Evolutionary conservation across 2,329 filamentous ascomycete species (phyloP).

Genomic region (Trichoderma asperellum): DNA sequence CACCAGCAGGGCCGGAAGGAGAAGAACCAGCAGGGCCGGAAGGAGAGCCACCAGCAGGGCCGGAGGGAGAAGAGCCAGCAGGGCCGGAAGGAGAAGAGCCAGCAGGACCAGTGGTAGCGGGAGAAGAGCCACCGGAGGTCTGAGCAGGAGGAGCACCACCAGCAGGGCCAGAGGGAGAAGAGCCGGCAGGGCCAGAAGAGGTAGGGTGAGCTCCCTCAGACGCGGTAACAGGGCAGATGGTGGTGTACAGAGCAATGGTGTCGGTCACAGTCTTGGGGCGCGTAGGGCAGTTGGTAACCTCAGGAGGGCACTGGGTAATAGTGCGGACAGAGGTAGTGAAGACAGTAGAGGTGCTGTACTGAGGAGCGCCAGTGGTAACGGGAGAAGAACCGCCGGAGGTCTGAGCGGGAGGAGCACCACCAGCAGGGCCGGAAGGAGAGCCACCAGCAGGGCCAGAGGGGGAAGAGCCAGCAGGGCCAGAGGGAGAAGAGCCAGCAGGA

Average conservation of each 20-base stretch:
- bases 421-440: neutral
- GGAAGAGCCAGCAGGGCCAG: slow-evolving; percentile 8
- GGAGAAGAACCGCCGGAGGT: slow-evolving; percentile 18
- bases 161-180: neutral
- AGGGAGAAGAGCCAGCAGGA: neutral
- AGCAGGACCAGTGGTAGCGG: slow-evolving; percentile 22
- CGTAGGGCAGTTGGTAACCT: slow-evolving; percentile 65
- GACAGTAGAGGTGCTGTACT: slow-evolving; percentile 57
- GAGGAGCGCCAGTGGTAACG: slow-evolving; percentile 32
- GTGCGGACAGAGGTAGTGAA: slow-evolving; percentile 63
- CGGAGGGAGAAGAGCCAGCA: slow-evolving; percentile 7
- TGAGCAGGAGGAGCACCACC: slow-evolving; percentile 37
- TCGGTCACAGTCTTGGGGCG: slow-evolving; percentile 45
- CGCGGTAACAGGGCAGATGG: slow-evolving; percentile 46
- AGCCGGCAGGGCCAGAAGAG: slow-evolving; percentile 17
- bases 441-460: slow-evolving; percentile 10
- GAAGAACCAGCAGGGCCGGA: slow-evolving; percentile 13
- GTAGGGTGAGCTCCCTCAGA: slow-evolving; percentile 9
- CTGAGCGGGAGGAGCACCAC: neutral
- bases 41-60: slow-evolving; percentile 11
- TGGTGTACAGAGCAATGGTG: slow-evolving; percentile 47
- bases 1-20: slow-evolving; percentile 39
- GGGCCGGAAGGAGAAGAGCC: neutral
- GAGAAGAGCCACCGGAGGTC: slow-evolving; percentile 6
- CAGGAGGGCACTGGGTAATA: slow-evolving; percentile 63